Base-by-base conservation (phyloP, 1,284 basidiomycete species). In the Leccinum griseonigrum region DNA sequence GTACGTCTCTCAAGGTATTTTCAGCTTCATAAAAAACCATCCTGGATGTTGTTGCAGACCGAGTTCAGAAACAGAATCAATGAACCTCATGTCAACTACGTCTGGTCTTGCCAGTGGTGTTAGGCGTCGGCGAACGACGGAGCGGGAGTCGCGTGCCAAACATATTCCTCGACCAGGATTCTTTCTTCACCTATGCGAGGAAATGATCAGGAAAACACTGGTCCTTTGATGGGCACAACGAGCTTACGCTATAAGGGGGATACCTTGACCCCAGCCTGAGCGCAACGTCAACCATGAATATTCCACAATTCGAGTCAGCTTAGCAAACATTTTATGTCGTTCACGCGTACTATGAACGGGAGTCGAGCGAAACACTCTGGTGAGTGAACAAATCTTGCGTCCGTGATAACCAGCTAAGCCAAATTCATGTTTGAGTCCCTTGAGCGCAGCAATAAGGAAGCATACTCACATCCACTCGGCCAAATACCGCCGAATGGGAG, bases 401-500 rank as follows among this genome's bases (percentile, higher is more conserved):
- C 82, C 83, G 66, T 87, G 83, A 52, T 79, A 79, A 5, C 88
- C 90, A 54, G 79, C 88, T 90, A 26, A 32, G 34, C 18, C 46
- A 51, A 48, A 16, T 4, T 31, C 43, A 43, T 11, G 40, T 18
- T 43, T 3, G 16, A n/a, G 3, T 51, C 40, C 28, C 8, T 5
- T 50, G 48, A 22, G 10, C 9, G 10, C 38, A 28, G 22, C 34
- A 54, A 34, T 51, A 38, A 57, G 11, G 58, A n/a, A 18, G 54
- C 29, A 14, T 3, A 74, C 86, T 67, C 72, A 90, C 89, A 83
- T 71, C 90, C 89, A 66, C 89, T 91, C 7, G 82, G 78, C 4
- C 90, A 90, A 53, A 85, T 78, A 52, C 90, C 91, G 51, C 90
- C 90, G 58, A 92, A 89, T 2, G 89, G 89, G 53, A 90, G 73